phyloP scores from a whole-genome alignment of 495 filamentous ascomycete species.

The Daldinia concentrica region DNA sequence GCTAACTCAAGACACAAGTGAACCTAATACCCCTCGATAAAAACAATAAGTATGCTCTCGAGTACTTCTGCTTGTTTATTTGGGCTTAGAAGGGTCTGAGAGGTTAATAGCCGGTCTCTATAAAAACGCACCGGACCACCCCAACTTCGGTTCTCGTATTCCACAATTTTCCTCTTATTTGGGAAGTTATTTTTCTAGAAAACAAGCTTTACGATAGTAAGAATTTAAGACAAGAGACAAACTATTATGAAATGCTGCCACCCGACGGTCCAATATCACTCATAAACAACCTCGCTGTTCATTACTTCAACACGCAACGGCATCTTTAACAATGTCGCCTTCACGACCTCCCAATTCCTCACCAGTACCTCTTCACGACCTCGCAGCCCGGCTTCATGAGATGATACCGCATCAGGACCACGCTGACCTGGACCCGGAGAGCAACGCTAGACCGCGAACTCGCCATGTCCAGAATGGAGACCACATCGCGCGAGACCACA shows the following conservation, averaged over 20 bases:
- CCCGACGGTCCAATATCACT: background rate
- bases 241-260: background rate
- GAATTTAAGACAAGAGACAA: background rate
- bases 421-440: background rate
- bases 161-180: background rate
- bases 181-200: background rate
- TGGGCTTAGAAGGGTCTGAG: background rate
- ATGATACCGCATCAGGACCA: background rate
- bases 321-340: background rate
- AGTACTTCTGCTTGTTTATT: background rate
- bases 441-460: background rate
- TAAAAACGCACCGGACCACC: background rate
- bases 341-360: background rate
- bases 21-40: constrained; percentile 18
- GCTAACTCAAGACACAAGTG: background rate
- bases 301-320: background rate
- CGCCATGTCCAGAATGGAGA: background rate
- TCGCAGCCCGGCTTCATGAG: background rate
- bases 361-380: background rate
- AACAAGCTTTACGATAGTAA: background rate
- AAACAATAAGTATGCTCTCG: background rate
- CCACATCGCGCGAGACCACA: background rate
- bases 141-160: constrained; percentile 12
- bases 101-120: background rate
- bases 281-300: background rate